These are phyloP conservation scores for Fusarium anthophilum DNA, from an alignment of 2,329 filamentous ascomycete genomes.

Conservation along the genomic window DNA sequence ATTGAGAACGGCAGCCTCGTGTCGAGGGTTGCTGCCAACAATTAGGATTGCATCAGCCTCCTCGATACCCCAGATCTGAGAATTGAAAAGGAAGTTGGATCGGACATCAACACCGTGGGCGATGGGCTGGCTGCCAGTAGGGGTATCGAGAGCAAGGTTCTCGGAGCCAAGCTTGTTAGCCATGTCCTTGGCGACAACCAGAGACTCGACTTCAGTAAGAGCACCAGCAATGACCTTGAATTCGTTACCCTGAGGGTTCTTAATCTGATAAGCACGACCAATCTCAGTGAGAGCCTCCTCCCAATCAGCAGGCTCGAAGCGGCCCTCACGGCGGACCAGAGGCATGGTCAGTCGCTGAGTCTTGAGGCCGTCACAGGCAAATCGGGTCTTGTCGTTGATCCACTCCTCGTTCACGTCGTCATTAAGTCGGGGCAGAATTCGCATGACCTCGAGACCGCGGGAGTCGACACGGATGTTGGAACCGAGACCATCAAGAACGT, in stretches of 20 bases:
- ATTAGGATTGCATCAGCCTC: constrained; percentile 92
- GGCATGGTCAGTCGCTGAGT: constrained; percentile 96
- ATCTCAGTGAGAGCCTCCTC: constrained; percentile 94
- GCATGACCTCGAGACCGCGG: constrained; percentile 95
- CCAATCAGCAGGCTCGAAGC: constrained; percentile 94
- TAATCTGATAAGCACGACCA: constrained; percentile 78
- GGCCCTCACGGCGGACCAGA: constrained; percentile 85
- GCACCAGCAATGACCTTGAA: constrained; percentile 96
- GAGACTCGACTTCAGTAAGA: constrained; percentile 88
- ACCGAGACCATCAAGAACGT: constrained; percentile 91
- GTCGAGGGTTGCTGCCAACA: constrained; percentile 92
- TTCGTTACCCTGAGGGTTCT: constrained; percentile 88
- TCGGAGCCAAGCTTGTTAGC: constrained; percentile 97
- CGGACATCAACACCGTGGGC: constrained; percentile 94
- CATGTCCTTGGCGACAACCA: constrained; percentile 97
- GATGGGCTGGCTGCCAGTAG: constrained; percentile 81
- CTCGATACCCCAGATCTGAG: constrained; percentile 91
- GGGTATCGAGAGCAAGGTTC: constrained; percentile 92
- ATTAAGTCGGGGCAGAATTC: constrained; percentile 89
- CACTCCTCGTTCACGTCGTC: constrained; percentile 99
- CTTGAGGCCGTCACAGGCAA: constrained; percentile 95
- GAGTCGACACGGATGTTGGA: constrained; percentile 96
- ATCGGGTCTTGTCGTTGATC: constrained; percentile 99
- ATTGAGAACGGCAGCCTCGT: constrained; percentile 95
- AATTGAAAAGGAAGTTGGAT: constrained; percentile 97